phyloP scores from a whole-genome alignment of 306 rosid species.

The Leucaena leucocephala region DNA sequence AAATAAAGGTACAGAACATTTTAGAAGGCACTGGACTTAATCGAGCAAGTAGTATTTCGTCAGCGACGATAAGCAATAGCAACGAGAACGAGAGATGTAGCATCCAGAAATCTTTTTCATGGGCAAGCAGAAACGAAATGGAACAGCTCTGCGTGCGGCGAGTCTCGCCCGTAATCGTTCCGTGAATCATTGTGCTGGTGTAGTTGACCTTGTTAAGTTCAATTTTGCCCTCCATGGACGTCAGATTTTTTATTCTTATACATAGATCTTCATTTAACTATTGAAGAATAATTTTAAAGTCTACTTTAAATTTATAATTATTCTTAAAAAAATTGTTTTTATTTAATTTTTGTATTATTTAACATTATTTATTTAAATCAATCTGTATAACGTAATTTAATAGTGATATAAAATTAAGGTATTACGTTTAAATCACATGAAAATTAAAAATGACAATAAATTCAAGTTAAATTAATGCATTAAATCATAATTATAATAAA shows the following conservation, averaged over 20 bases:
- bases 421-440: not conserved
- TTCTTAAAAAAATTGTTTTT: not conserved
- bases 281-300: not conserved
- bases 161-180: not conserved
- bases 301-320: too few species aligned
- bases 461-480: not conserved
- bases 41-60: not conserved
- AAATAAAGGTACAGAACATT: not conserved
- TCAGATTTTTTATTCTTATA: not conserved
- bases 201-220: not conserved
- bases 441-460: too few species aligned
- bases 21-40: constrained; percentile 7
- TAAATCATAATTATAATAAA: too few species aligned
- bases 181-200: not conserved
- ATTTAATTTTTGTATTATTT: too few species aligned
- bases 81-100: not conserved
- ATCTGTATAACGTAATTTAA: too few species aligned
- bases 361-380: too few species aligned
- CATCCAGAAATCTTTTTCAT: not conserved
- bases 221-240: not conserved
- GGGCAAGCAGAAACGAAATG: not conserved
- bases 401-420: not conserved
- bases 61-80: not conserved
- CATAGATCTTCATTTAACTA: not conserved
- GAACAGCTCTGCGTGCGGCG: not conserved